phyloP scores from a whole-genome alignment of 2,329 filamentous ascomycete genomes.

The Fusarium luffae region DNA sequence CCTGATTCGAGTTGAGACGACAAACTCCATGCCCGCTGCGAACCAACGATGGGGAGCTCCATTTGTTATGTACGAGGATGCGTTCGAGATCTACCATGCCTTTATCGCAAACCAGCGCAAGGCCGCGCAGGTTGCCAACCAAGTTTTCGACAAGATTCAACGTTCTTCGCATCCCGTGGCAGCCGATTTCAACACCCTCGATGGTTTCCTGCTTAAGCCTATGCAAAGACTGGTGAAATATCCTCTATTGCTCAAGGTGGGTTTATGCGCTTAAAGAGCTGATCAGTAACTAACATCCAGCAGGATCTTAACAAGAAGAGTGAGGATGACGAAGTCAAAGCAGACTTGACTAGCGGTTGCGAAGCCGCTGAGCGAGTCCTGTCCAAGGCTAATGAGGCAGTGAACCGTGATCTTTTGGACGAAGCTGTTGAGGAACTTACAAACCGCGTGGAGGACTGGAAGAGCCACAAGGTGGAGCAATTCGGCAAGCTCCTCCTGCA shows the following conservation, averaged over 20 bases:
- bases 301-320: constrained; percentile 89
- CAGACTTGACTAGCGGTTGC: constrained; percentile 80
- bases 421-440: constrained; percentile 87
- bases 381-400: constrained; percentile 87
- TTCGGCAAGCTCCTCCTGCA: constrained; percentile 91
- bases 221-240: constrained; percentile 97
- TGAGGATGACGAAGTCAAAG: constrained; percentile 75
- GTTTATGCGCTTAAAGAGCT: constrained; percentile 35
- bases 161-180: constrained; percentile 82
- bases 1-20: constrained; percentile 94
- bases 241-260: constrained; percentile 85
- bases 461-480: constrained; percentile 87
- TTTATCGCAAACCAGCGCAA: constrained; percentile 97
- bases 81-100: constrained; percentile 92
- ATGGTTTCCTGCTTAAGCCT: constrained; percentile 93
- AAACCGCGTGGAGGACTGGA: constrained; percentile 93
- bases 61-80: constrained; percentile 85
- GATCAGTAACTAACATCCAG: constrained; percentile 42
- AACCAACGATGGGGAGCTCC: constrained; percentile 95
- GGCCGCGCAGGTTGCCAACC: constrained; percentile 84
- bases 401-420: constrained; percentile 85
- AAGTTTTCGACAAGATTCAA: constrained; percentile 88
- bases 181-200: constrained; percentile 85
- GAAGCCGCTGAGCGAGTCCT: constrained; percentile 85
- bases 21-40: constrained; percentile 81